Base-by-base conservation (phyloP, 768 basidiomycete species). In the Boletus tomentosulus region DNA sequence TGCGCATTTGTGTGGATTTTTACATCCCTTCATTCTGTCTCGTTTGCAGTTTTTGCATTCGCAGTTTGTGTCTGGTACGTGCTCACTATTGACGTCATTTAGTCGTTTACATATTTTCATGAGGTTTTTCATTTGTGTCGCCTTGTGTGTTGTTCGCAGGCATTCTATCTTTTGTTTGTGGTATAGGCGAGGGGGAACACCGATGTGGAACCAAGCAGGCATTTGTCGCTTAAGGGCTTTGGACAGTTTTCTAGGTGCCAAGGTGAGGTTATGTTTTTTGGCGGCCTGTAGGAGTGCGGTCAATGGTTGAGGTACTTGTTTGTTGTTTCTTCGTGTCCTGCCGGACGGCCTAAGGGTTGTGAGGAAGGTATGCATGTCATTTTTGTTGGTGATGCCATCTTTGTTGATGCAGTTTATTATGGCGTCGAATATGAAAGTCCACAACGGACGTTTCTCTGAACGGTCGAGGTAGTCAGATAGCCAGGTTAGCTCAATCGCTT, bases 161-260 rank as follows among this genome's bases (percentile, higher is more conserved):
- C 49, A 50, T 4, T 1, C 15, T 6, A 25, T 33, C 24, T 41
- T 53, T 25, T 11, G 5, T 8, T 41, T 54, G 7, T 48, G 15
- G 37, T 48, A 43, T 5, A 39, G 25, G 25, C 22, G 8, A 0
- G 46, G 46, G 12, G 37, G 53, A 0, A 41, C 38, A 0, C 46
- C 45, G 3, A 54, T 31, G 38, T 54, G 53, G 10, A 30, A 28
- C 53, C 53, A 54, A 11, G 46, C 53, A 8, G 53, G 53, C 11
- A 48, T 11, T 24, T 54, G 35, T 48, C 13, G 22, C 33, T 53
- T 39, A 0, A 53, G 52, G 4, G 24, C 5, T 11, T 31, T 38
- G 5, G 52, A 46, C n/a, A 48, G 22, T 15, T 54, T 54, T 6
- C 4, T 25, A 0, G 38, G 46, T 12, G 53, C 53, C n/a, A 54